Evolutionary conservation across 2,329 filamentous ascomycete species (phyloP), one percentile per base, ranked within the genome.

Genomic region (Alternaria ethzedia): DNA sequence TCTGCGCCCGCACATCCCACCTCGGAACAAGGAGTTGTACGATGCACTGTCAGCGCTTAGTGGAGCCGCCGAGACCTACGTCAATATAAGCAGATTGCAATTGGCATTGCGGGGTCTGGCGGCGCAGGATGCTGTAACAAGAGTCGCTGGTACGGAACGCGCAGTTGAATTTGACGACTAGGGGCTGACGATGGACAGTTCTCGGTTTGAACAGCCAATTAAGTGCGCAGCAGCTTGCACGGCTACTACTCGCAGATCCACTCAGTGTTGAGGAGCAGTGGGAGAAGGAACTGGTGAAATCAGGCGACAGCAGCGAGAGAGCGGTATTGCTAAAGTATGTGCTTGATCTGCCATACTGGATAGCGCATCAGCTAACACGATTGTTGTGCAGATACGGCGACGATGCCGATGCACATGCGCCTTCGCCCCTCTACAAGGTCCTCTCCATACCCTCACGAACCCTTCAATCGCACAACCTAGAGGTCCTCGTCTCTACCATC

Each of bases 21-120:
- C 82, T n/a, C 77, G 77, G 21, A 83, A 86, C 66, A 79, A 81
- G 59, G 86, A 90, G 68, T 86, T 93, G 6, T 84, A 90, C 65
- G 79, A 84, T 46, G 83, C 87, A 3, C 82, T 94, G 0, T 77
- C 84, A 2, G 84, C 87, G 21, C 83, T 95, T 3, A 85, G 91
- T 70, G 86, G 86, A 55, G 82, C 87, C 52, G 88, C 88, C 2
- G 84, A 87, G 23, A 86, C 84, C 61, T 86, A 89, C 70, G 84
- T 91, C 57, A 91, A 91, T 72, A 84, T 90, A n/a, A 88, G 90
- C 28, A 85, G 90, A 59, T 76, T 94, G 49, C 90, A 92, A 78
- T 86, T 95, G 70, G 91, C 91, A 12, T 81, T 93, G 21, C 86
- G 88, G 66, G 89, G 91, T 21, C 75, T 90, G 66, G 87, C 88